Percentiles rank a stretch among this genome's conserved stretches.
phyloP scores from a whole-genome alignment of 306 rosid species.

The Trifolium pratense region DNA sequence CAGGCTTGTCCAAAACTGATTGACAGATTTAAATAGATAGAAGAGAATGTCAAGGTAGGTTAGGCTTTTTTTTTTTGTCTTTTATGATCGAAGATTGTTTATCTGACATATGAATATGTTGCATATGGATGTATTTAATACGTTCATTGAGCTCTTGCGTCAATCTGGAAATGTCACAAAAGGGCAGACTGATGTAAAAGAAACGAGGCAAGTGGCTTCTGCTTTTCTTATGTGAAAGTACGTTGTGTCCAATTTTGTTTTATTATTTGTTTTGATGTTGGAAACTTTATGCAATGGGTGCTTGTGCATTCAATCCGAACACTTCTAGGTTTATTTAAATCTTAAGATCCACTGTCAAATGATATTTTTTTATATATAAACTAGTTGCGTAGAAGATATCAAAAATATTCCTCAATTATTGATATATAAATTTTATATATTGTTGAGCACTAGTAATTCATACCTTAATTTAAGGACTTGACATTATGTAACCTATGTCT shows the following conservation, averaged over 20 bases:
- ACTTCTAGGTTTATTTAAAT: conserved; percentile 11
- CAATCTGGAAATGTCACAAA: too few relatives aligned
- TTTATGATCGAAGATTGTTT: too few relatives aligned
- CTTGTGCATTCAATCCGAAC: conserved; percentile 10
- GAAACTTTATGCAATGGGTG: background rate
- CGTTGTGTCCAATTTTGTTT: background rate
- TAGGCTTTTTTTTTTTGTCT: too few relatives aligned
- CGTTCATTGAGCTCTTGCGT: too few relatives aligned
- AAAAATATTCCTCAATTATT: background rate
- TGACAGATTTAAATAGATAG: conserved; percentile 96
- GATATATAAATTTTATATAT: background rate
- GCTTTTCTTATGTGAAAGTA: conserved; percentile 30
- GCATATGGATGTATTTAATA: too few relatives aligned
- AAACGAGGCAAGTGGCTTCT: conserved; percentile 69
- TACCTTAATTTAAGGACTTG: background rate
- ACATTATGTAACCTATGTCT: conserved; percentile 6
- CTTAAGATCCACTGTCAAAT: background rate
- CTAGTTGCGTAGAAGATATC: background rate
- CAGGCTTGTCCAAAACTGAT: conserved; percentile 99
- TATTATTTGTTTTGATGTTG: conserved; percentile 14
- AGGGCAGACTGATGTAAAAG: conserved; percentile 77
- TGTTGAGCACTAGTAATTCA: background rate
- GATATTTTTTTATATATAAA: background rate
- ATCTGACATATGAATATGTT: too few relatives aligned
- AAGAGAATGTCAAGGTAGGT: conserved; percentile 94